Base-by-base conservation (phyloP, 2,329 filamentous ascomycete species). In the Fusarium burgessii region DNA sequence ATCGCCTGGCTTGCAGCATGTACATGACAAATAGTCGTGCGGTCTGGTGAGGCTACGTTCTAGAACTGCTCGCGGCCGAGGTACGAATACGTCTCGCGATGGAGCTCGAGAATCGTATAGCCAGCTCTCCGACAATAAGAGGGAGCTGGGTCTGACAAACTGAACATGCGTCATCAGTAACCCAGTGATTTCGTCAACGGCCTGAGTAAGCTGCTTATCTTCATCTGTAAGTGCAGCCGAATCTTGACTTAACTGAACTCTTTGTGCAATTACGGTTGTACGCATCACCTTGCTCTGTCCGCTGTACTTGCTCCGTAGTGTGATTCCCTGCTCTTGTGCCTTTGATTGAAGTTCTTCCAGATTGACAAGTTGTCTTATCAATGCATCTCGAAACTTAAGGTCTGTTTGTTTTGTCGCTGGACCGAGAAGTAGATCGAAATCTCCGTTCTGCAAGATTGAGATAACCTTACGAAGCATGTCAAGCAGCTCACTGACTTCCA, bases 191-290 rank as follows among this genome's bases (percentile, higher is more conserved):
- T 85, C 81, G 70, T 92, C 88, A 7, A 95, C 84, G 14, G 93
- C 80, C 27, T 84, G 82, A 18, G 92, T 93, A 77, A 93, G 93
- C 8, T 87, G 86, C 70, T 88, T 89, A 80, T 95, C 93, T 71
- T 91, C 86, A 46, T 90, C 86, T 1, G 91, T 92, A 32, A 95
- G 85, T 6, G 88, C 84, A 2, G 92, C 90, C 71, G 91, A 90
- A 77, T 94, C 91, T 69, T 90, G 92, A 80, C 91, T 93, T 42
- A 96, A 85, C 76, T 94, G 91, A 20, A 96, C 92, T 77, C 93
- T 92, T 77, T 95, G 92, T 18, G 92, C 92, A 54, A 95, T 89
- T 35, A 95, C 89, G 0, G 93, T 95, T 2, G 93, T 93, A 46
- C 93, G 87, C 42, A 93, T 81, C 45, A 92, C 89, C 70, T 89